Conservation (phyloP, 352 stramenopile species). For the Vaucheria bursata region DNA sequence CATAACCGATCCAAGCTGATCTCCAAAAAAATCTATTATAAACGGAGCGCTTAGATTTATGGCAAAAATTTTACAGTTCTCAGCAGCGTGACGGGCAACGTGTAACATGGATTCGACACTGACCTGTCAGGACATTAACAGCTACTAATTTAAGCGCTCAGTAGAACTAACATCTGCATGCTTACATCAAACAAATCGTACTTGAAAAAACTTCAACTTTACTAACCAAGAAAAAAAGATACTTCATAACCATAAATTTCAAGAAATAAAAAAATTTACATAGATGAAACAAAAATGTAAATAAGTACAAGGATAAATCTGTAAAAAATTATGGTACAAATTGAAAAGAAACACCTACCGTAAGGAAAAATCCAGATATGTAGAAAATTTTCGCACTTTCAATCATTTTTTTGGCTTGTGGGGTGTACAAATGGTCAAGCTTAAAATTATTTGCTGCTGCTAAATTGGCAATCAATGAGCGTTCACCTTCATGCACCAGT, state of each 20-base stretch:
- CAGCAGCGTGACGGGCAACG: slow-evolving; percentile 78
- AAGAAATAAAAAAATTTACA: no score
- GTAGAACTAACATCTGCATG: no score
- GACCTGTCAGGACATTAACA: no score
- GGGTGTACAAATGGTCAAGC: slow-evolving; percentile 60
- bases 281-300: no score
- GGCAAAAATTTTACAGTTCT: slow-evolving; percentile 84
- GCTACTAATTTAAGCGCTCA: no score
- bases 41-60: slow-evolving; percentile 97
- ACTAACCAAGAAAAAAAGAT: no score
- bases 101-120: slow-evolving; percentile 78
- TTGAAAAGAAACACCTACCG: no score
- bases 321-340: no score
- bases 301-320: no score
- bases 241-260: no score
- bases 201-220: no score
- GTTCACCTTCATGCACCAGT: slow-evolving; percentile 86
- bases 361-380: slow-evolving; percentile 96
- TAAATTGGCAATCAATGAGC: slow-evolving; percentile 91
- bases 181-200: no score
- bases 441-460: slow-evolving; percentile 96
- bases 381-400: slow-evolving; percentile 88
- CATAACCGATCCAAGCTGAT: slow-evolving; percentile 82
- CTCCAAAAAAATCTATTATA: slow-evolving; percentile 95
- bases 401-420: slow-evolving; percentile 78